A percentile compares a stretch with the other conserved stretches of the same genome.
Conservation (phyloP, 2,329 filamentous ascomycete genomes). For the Huntiella savannae region DNA sequence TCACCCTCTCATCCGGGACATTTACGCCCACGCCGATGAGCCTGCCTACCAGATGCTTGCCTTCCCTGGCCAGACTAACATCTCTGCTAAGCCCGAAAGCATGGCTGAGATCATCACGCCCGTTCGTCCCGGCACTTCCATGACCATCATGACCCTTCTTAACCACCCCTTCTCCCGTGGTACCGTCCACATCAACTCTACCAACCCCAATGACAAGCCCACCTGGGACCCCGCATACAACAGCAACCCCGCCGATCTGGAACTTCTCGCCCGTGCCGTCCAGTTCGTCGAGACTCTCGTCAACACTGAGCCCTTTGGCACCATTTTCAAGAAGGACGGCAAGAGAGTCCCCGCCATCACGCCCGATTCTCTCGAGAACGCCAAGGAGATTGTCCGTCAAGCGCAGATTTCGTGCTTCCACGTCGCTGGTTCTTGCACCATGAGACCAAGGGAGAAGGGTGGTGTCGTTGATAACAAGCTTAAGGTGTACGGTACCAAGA, state of each 20-base stretch:
- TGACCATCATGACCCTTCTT: slow-evolving; percentile 35
- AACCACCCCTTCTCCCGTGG: slow-evolving; percentile 43
- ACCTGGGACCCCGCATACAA: slow-evolving; percentile 38
- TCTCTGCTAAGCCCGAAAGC: slow-evolving; percentile 13
- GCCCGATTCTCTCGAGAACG: slow-evolving; percentile 18
- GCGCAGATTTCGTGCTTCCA: slow-evolving; percentile 25
- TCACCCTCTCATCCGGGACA: slow-evolving; percentile 14
- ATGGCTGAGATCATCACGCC: slow-evolving; percentile 17
- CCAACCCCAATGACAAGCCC: slow-evolving; percentile 23
- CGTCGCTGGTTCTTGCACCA: slow-evolving; percentile 29
- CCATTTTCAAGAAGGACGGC: slow-evolving; percentile 22
- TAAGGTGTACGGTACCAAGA: slow-evolving; percentile 24
- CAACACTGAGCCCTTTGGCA: slow-evolving; percentile 22
- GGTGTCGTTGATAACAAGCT: slow-evolving; percentile 26
- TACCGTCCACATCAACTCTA: slow-evolving; percentile 33
- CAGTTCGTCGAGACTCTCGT: slow-evolving; percentile 22
- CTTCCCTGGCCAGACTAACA: slow-evolving; percentile 18
- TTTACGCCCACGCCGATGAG: slow-evolving; percentile 17
- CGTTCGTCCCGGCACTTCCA: slow-evolving; percentile 21
- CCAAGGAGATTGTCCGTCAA: slow-evolving; percentile 19
- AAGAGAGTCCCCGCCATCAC: slow-evolving; percentile 16
- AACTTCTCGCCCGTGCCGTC: slow-evolving; percentile 26
- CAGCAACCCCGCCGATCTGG: slow-evolving; percentile 35
- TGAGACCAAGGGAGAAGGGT: slow-evolving; percentile 26
- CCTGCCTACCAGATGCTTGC: slow-evolving; percentile 19